These are phyloP conservation scores for Sporothrix phasma DNA, from an alignment of 2,329 filamentous ascomycete genomes.

Conservation along the genomic window DNA sequence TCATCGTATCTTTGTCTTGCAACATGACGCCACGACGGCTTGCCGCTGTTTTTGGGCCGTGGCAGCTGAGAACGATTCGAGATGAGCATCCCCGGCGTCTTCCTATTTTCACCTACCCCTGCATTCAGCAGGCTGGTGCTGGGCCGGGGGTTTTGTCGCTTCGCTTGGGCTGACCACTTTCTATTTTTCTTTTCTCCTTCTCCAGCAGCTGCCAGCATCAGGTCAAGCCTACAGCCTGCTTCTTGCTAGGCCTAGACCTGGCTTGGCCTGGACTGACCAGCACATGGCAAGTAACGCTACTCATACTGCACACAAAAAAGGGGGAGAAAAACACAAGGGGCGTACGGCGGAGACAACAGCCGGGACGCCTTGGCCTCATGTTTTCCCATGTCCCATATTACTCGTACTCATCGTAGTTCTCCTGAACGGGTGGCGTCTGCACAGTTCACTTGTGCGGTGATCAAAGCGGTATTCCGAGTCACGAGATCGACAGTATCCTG, in stretches of 20 bases:
- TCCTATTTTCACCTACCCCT: too few relatives aligned
- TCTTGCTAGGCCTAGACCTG: background rate
- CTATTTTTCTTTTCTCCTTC: background rate
- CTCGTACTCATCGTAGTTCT: background rate
- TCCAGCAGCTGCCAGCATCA: background rate
- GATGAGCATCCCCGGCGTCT: too few relatives aligned
- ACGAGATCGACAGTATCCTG: too few relatives aligned
- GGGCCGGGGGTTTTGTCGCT: background rate
- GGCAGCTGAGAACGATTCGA: too few relatives aligned
- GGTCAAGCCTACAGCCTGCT: background rate
- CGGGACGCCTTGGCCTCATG: background rate
- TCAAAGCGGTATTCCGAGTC: too few relatives aligned
- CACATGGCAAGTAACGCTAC: constrained; percentile 7
- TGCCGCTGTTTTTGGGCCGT: background rate
- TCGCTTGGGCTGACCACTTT: background rate
- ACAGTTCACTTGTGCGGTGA: too few relatives aligned
- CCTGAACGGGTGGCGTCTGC: too few relatives aligned
- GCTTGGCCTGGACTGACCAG: background rate
- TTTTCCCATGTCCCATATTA: background rate
- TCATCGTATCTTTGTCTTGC: background rate
- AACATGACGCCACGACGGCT: background rate
- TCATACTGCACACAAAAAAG: background rate
- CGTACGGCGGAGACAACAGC: background rate
- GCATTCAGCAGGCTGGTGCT: too few relatives aligned
- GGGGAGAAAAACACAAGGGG: background rate